These are phyloP conservation scores for Arxiozyma slooffiae DNA, from an alignment of 1,139 yeast genomes.

Conservation along the genomic window DNA sequence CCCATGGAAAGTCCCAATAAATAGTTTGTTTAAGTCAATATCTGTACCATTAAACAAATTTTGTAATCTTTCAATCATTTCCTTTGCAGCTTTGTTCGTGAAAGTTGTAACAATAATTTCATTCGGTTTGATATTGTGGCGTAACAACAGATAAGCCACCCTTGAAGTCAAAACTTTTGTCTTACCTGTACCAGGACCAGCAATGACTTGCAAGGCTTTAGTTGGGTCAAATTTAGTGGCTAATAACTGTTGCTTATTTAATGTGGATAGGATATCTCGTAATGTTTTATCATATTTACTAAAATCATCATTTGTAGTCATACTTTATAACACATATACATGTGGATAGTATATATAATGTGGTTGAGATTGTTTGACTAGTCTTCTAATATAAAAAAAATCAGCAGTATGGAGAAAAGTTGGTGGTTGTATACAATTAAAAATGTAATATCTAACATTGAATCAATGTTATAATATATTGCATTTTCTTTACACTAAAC, in stretches of 20 bases:
- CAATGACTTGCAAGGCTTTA: conserved; percentile 60
- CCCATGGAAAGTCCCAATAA: conserved; percentile 83
- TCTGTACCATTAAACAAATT: conserved; percentile 36
- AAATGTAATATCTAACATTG: too few relatives aligned
- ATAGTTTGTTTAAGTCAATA: conserved; percentile 35
- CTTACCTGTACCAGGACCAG: conserved; percentile 90
- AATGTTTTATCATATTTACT: neutral
- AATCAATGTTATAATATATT: too few relatives aligned
- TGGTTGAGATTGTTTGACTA: too few relatives aligned
- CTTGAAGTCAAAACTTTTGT: conserved; percentile 73
- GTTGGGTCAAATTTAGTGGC: conserved; percentile 53
- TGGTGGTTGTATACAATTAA: too few relatives aligned
- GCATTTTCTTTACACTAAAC: too few relatives aligned
- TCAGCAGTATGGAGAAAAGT: too few relatives aligned
- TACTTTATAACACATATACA: neutral
- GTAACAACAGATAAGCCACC: conserved; percentile 57
- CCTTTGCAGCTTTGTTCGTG: conserved; percentile 82
- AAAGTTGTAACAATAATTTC: conserved; percentile 76
- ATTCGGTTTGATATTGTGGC: conserved; percentile 45
- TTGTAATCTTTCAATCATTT: conserved; percentile 56
- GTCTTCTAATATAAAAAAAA: too few relatives aligned
- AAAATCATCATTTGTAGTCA: neutral
- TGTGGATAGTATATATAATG: too few relatives aligned
- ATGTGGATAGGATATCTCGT: conserved; percentile 16
- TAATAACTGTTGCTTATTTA: conserved; percentile 48